A percentile compares a stretch with the other conserved stretches of the same genome.
Conservation (phyloP, 169 alveolate species). For the Blepharisma undulans region DNA sequence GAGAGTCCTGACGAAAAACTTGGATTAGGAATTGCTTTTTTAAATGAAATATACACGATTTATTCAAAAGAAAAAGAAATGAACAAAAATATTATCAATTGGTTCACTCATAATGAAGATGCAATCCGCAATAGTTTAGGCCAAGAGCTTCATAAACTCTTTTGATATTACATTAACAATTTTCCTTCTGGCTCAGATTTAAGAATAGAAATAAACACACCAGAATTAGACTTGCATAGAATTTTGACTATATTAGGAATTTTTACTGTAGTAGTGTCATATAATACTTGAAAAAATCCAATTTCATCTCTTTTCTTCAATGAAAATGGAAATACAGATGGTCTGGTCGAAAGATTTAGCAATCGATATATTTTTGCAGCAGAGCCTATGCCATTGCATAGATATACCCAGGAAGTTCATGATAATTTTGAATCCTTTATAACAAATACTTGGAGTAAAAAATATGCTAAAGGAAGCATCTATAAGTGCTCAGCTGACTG, state of each 20-base stretch:
- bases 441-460: not conserved
- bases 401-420: not conserved
- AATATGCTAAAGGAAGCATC: not conserved
- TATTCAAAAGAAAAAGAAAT: not conserved
- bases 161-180: not conserved
- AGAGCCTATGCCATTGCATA: not conserved
- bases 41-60: not conserved
- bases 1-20: not conserved
- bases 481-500: constrained; percentile 23
- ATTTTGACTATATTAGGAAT: not conserved
- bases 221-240: not conserved
- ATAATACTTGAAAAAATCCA: not conserved
- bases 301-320: not conserved
- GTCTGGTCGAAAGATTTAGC: not conserved
- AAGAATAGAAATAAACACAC: not conserved
- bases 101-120: not conserved
- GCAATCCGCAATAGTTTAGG: not conserved
- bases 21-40: not conserved
- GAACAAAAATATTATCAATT: not conserved
- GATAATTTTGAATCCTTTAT: constrained; percentile 12
- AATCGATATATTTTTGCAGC: not conserved
- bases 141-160: not conserved
- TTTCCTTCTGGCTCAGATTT: not conserved
- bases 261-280: not conserved
- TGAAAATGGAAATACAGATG: not conserved